Evolutionary conservation across 176 grass and related monocot species (phyloP), one percentile per base, ranked within the genome.

Genomic region (Puccinellia tenuiflora): DNA sequence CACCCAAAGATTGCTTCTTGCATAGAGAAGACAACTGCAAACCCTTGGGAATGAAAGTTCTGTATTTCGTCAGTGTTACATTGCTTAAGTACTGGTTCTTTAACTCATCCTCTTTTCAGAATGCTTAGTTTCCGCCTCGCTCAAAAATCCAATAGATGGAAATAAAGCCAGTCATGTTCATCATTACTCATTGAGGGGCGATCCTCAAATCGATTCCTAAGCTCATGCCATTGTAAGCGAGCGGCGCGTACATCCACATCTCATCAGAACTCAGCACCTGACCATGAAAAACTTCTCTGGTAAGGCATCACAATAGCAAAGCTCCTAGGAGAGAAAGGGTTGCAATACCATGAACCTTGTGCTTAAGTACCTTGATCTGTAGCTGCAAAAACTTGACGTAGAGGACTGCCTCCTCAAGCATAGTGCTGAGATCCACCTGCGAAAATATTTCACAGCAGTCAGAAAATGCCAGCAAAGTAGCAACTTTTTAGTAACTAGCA

Each of bases 371-470:
- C 91, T 94, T 97, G 82, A 97, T 97, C 79, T 97, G 89, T 53
- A 86, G 48, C 84, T 97, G 89, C 82, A 92, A 87, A 46, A 92
- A 94, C 65, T 93, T 97, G n/a, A 94, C 89, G 82, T 94, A 97
- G 6, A 83, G 89, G 66, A 88, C 94, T 77, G 94, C 91, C 81
- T 94, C 89, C 82, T 94, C 91, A 54, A 97, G 84, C 89, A 94
- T 94, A 3, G 91, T 92, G 85, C 94, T 94, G 76, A 97, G 93
- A 77, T 94, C 91, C 65, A 94, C 94, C 94, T 94, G 79, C 35
- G 71, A 40, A 61, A 2, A 77, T 29, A 46, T 57, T 52, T 64
- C 7, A 46, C 13, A 77, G 26, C 29, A 62, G 45, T 88, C 52
- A 68, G 64, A 68, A 70, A 53, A 38, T 16, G 52, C 40, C 25